A percentile compares a stretch with the other conserved stretches of the same genome.
These are phyloP conservation scores for Ophiostoma triangulosporum DNA, from an alignment of 2,329 filamentous ascomycete genomes.

Conservation along the genomic window DNA sequence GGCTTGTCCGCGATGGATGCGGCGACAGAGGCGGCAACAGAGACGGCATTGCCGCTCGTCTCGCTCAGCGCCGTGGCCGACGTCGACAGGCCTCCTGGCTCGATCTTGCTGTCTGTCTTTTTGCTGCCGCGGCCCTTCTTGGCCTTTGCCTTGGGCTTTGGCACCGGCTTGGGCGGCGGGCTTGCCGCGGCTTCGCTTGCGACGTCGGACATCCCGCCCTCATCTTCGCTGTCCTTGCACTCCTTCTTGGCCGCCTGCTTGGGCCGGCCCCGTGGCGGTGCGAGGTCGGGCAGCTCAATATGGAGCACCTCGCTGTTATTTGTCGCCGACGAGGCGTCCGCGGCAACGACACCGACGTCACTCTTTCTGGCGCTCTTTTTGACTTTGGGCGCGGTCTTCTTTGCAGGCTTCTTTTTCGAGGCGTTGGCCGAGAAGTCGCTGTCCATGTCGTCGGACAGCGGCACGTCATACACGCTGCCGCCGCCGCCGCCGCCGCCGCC, in stretches of 20 bases:
- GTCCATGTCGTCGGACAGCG: neutral
- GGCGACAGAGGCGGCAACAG: no score
- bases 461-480: neutral
- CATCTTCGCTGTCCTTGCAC: neutral
- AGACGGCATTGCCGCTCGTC: constrained; percentile 4
- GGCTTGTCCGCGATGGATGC: no score
- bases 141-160: neutral
- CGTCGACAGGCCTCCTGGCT: neutral
- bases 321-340: neutral
- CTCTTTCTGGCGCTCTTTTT: constrained; percentile 23
- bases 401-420: neutral
- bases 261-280: constrained; percentile 1
- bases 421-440: neutral
- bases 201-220: neutral
- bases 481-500: neutral
- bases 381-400: constrained; percentile 14
- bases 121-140: neutral
- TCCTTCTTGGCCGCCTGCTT: constrained; percentile 2
- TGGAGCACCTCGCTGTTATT: neutral
- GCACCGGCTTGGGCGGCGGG: neutral
- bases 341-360: neutral
- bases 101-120: constrained; percentile 6
- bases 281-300: neutral
- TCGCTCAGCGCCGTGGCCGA: neutral
- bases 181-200: neutral